Conservation (phyloP, 192 early-diverging fungal genomes). For the Coemansia sp. region DNA sequence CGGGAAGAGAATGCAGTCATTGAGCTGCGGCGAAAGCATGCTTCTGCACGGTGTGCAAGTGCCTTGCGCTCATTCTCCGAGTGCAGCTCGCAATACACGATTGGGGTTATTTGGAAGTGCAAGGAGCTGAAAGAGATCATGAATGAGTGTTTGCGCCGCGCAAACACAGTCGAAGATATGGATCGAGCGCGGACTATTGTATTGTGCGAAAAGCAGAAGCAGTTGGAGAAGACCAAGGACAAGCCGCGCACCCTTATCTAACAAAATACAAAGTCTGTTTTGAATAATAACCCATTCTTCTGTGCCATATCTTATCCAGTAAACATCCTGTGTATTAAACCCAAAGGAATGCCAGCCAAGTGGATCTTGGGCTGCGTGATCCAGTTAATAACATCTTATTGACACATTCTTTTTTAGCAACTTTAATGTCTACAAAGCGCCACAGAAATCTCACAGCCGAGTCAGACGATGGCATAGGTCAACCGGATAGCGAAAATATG, state of each 20-base stretch:
- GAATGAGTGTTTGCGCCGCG: constrained; percentile 55
- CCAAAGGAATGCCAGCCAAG: not conserved
- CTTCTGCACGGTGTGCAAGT: constrained; percentile 30
- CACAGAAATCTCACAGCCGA: not conserved
- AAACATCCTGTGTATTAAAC: not conserved
- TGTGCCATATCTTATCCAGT: constrained; percentile 1
- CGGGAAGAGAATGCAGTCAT: constrained; percentile 47
- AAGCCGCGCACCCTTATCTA: constrained; percentile 45
- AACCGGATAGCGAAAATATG: constrained; percentile 3
- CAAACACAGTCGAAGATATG: constrained; percentile 49
- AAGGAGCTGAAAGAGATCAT: constrained; percentile 39
- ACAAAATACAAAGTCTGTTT: not conserved
- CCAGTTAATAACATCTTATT: not conserved
- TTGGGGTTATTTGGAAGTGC: constrained; percentile 51
- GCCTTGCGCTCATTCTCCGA: constrained; percentile 41
- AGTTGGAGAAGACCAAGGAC: constrained; percentile 31
- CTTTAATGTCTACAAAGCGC: constrained; percentile 4
- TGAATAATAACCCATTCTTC: not conserved
- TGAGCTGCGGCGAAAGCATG: constrained; percentile 45
- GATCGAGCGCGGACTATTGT: constrained; percentile 40
- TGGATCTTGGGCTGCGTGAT: not conserved
- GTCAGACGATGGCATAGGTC: not conserved
- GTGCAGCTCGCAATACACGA: constrained; percentile 48
- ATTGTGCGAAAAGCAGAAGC: constrained; percentile 26
- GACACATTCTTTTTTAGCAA: not conserved